Base-by-base conservation (phyloP, 805 yeast species). In the Metschnikowia bowlesiae region DNA sequence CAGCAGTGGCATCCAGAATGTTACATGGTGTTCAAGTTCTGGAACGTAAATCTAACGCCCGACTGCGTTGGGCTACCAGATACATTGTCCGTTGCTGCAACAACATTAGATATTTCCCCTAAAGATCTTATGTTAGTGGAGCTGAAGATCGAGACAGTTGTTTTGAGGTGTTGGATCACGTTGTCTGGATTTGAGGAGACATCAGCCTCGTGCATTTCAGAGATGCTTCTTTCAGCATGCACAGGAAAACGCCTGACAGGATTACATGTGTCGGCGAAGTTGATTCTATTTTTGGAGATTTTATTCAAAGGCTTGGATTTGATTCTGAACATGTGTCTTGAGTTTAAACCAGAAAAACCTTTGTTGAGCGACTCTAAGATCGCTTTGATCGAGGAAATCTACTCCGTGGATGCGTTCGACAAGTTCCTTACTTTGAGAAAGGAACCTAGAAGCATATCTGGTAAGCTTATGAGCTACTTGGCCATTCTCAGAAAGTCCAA, bases 1-100 rank as follows among this genome's bases (percentile, higher is more conserved):
- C 96, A 91, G 66, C 96, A 89, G 64, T 94, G 99, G 99, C 99
- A 94, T 68, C 98, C 97, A 1, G 98, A 95, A 65, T 94, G 99
- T 73, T 94, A 90, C 64, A 95, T 95, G 90, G 95, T 94, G 44
- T 91, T 87, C 72, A 91, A 91, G 67, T 91, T 89, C 62, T 94
- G 99, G 99, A 90, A 89, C 63, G 96, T 91, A 18, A 79, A 84
- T 50, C 74, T 94, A 22, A 78, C 85, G 1, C 77, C 86, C 0
- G 84, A 79, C 46, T 71, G 80, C 8, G 77, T 85, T 29, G 78
- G 91, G 74, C 36, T 68, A 41, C 67, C 62, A 34, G 54, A 55
- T 6, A 8, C 36, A 11, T 50, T 53, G 26, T 22, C 36, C 6
- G 49, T 48, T 18, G 53, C 53, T 8, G 56, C 51, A 4, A 13